Evolutionary conservation across 2,329 filamentous ascomycete species (phyloP), one percentile per base, ranked within the genome.

Genomic region (Epicoccum sorghinum): DNA sequence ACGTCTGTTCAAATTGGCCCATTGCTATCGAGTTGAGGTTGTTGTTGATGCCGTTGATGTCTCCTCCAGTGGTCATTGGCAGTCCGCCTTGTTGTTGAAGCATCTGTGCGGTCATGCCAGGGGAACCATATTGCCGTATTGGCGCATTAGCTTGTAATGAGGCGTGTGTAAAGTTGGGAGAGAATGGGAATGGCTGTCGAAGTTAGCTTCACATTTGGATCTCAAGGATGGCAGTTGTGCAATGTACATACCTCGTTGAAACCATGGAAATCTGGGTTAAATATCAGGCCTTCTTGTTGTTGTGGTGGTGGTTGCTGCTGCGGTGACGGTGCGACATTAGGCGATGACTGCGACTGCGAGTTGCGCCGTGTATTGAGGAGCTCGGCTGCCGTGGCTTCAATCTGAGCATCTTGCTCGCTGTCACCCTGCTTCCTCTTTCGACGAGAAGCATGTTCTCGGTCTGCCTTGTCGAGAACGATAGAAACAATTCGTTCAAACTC

Each of bases 401-500:
- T 75, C 47, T 74, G 68, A 3, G 68, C 70, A 40, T 74, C 71
- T n/a, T 74, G 69, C 41, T 75, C 72, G 18, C 88, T 86, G 39
- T 85, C 69, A 10, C 70, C 80, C 57, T 83, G 86, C 82, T 96
- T 97, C 57, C 93, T 86, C 80, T 98, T 98, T 52, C 91, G 86
- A 55, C 90, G 86, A 4, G 86, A 87, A 24, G 88, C 83, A 32
- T 89, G 85, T 46, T 98, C 93, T 67, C 89, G 91, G 70, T 98
- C 93, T 0, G 91, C 86, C 72, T 93, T 96, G 55, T 98, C 93
- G 40, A 98, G 87, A 7, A 96, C 91, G 3, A 92, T 86, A 69
- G 89, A 91, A 32, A 92, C 92, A 60, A 99, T 97, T 54, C 95
- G 87, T 73, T 96, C 93, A 65, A 99, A 99, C 69, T 99, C 95